Conservation (phyloP, 176 grass and related monocot genomes). For the Juncus inflexus region DNA sequence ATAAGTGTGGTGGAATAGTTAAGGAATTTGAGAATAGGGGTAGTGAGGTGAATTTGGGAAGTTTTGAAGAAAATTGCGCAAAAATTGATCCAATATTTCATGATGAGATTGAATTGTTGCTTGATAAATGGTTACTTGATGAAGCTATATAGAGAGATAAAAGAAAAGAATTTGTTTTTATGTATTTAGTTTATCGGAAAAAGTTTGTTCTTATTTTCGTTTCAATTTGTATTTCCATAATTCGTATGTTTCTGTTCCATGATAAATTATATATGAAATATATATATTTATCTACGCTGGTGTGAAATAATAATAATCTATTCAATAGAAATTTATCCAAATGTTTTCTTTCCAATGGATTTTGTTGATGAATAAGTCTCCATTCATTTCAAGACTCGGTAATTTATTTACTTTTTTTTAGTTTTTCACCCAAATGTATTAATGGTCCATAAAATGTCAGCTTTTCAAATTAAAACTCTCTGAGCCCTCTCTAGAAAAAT, state of each 20-base stretch:
- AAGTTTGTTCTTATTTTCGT: background rate
- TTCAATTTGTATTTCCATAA: background rate
- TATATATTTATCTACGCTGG: no score
- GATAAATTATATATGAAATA: no score
- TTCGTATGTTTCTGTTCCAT: no score
- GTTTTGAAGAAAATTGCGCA: conserved; percentile 12
- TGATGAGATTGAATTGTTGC: conserved; percentile 26
- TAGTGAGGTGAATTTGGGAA: conserved; percentile 9
- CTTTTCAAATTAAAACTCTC: conserved; percentile 2
- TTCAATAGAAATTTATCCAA: background rate
- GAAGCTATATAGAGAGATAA: conserved; percentile 16
- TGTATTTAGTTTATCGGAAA: conserved; percentile 4
- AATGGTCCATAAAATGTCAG: background rate
- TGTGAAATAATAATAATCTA: no score
- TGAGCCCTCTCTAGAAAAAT: background rate
- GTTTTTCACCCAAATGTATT: background rate
- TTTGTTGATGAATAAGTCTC: background rate
- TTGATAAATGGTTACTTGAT: conserved; percentile 33
- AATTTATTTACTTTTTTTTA: conserved; percentile 7
- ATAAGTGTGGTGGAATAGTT: background rate
- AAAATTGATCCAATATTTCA: conserved; percentile 24
- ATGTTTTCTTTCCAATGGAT: conserved; percentile 1
- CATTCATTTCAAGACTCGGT: background rate
- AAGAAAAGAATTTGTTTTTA: conserved; percentile 9
- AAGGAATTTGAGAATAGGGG: conserved; percentile 20